Conservation (phyloP, 805 yeast genomes). For the Metschnikowia drakensbergensis region DNA sequence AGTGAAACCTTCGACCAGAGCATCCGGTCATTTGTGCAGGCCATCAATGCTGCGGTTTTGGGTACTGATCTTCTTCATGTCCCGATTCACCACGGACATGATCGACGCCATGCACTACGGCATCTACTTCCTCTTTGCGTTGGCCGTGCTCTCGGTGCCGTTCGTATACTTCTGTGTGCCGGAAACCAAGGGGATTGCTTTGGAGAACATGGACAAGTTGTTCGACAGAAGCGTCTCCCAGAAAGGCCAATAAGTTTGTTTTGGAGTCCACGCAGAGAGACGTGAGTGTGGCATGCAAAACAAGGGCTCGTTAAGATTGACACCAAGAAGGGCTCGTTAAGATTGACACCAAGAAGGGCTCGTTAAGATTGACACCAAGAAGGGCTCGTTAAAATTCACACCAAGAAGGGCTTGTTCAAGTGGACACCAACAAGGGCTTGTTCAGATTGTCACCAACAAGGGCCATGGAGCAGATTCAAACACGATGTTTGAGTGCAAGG, state of each 20-base stretch:
- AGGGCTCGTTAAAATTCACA: no score
- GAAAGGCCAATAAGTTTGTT: conserved; percentile 22
- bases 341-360: conserved; percentile 20
- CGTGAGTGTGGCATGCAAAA: conserved; percentile 15
- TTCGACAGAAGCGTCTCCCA: conserved; percentile 22
- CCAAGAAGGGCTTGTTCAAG: no score
- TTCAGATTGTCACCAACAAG: background rate
- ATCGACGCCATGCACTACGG: conserved; percentile 34
- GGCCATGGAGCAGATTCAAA: conserved; percentile 19
- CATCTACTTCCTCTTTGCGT: conserved; percentile 36
- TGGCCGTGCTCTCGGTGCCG: conserved; percentile 32
- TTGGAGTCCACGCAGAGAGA: conserved; percentile 17
- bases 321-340: conserved; percentile 22
- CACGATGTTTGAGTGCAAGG: background rate
- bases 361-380: conserved; percentile 23
- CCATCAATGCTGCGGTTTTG: conserved; percentile 40
- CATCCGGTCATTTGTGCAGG: conserved; percentile 38
- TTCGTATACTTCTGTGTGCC: conserved; percentile 37
- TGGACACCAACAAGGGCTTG: no score
- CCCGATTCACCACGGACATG: conserved; percentile 33
- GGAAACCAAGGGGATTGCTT: conserved; percentile 36
- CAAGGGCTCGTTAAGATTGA: conserved; percentile 20
- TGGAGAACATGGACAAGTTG: conserved; percentile 29
- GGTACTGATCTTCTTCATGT: conserved; percentile 38
- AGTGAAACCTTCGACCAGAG: conserved; percentile 39